Base-by-base conservation (phyloP, 768 basidiomycete species). In the Collybia nuda region DNA sequence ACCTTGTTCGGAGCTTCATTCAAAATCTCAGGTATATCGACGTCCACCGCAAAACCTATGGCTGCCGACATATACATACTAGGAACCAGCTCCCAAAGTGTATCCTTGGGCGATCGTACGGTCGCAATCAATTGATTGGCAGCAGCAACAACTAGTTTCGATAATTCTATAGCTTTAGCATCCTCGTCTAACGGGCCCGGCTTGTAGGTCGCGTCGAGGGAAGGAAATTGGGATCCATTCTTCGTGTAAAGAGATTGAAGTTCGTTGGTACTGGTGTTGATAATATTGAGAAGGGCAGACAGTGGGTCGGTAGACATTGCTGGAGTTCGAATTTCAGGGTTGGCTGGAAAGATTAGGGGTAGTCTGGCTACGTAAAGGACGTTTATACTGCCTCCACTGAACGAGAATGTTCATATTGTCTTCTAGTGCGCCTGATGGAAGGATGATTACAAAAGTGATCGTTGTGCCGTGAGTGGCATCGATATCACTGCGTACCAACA, bases 1-100 rank as follows among this genome's bases (percentile, higher is more conserved):
- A 54, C 53, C 23, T 53, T 28, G 3, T 59, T 56, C 7, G 71
- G 70, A 17, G 64, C 67, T 23, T 62, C 66, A 3, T 62, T 59
- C 39, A 75, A 53, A 12, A 74, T 68, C 46, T 73, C 70, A 9
- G 62, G 59, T 15, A 72, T 60, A 48, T 71, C 64, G 8, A 63
- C 52, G 17, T 72, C 69, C 5, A 59, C 55, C 14, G 56, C 55
- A n/a, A 62, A 52, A 3, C 61, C 61, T 6, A 65, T 49, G 14
- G 58, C 50, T 4, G 56, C 52, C 8, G 56, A 52, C 29, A 32
- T 46, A 28, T 61, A 62, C 40, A 52, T 49, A 6, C 56, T 45
- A n/a, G 55, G 44, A 9, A 44, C 35, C 19, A 38, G 32, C n/a
- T 56, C 51, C 23, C 54, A 48, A 6, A 61, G 21, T 5, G 51